Evolutionary conservation across 768 basidiomycete species (phyloP), one percentile per base, ranked within the genome.

Genomic region (Phaeotremella skinneri): DNA sequence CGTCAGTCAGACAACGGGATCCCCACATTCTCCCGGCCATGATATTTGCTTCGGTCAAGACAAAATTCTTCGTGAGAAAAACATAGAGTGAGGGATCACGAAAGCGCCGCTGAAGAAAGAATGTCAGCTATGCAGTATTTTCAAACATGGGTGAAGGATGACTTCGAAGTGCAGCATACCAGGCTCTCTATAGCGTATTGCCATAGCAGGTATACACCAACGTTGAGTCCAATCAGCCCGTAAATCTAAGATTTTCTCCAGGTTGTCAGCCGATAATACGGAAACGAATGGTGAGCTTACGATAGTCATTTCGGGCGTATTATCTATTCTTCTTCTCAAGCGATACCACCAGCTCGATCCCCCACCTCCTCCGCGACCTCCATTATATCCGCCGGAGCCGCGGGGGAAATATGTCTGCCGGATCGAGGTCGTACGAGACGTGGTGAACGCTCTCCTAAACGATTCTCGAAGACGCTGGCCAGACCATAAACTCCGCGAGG

Each of bases 51-150:
- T 75, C 75, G 43, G 64, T 73, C 20, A 75, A 55, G 23, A 75
- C 61, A 56, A 76, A 76, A 59, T 76, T 76, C 45, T 69, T 69
- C 29, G 61, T 51, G 58, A 76, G 52, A 55, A 66, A 76, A 16
- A 62, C 49, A 52, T 70, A 69, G 16, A 76, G 56, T 0, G 55
- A 52, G 7, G 75, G 73, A 66, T 76, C 75, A 26, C 66, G 52
- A 58, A 76, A 76, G 30, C 73, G 62, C 51, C 48, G 61, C 64
- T 70, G 49, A 25, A 31, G 21, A 26, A 20, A 17, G 13, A 23
- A 7, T 30, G 25, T 6, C 11, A 43, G 26, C 26, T 13, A n/a
- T n/a, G 25, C 34, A 37, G 9, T 32, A 37, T 34, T 13, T n/a
- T 37, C 29, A 34, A 50, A 11, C 26, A 27, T 29, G 17, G 9